A percentile compares a stretch with the other conserved stretches of the same genome.
Conservation (phyloP, 2,329 filamentous ascomycete genomes). For the Penicillium olsonii region DNA sequence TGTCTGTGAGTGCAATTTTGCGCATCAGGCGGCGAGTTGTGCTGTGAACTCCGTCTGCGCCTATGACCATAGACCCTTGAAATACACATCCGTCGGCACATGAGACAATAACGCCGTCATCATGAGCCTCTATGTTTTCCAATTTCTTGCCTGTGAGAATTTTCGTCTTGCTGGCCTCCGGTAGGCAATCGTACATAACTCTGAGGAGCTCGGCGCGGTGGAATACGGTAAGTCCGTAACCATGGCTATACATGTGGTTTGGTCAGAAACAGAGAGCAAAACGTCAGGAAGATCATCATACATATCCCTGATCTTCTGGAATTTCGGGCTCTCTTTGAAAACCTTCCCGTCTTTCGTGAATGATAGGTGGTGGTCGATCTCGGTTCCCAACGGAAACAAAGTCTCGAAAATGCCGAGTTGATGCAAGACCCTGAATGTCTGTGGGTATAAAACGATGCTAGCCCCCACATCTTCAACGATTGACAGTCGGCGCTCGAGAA, state of each 20-base stretch:
- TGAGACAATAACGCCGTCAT: not conserved
- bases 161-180: conserved; percentile 1
- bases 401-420: conserved; percentile 32
- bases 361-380: conserved; percentile 8
- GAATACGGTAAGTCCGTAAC: conserved; percentile 7
- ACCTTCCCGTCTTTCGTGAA: conserved; percentile 9
- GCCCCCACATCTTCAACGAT: conserved; percentile 32
- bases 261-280: not conserved
- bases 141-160: conserved; percentile 1
- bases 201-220: conserved; percentile 15
- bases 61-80: conserved; percentile 11
- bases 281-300: conserved; percentile 3
- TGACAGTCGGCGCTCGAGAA: conserved; percentile 32
- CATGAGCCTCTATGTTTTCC: not conserved
- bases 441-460: conserved; percentile 28
- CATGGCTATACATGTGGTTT: conserved; percentile 6
- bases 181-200: conserved; percentile 14
- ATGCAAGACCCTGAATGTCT: conserved; percentile 26
- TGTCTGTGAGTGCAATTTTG: not conserved
- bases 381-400: conserved; percentile 1
- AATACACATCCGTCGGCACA: conserved; percentile 5
- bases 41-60: conserved; percentile 17
- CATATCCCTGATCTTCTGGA: not conserved
- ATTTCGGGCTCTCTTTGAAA: conserved; percentile 7
- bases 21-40: conserved; percentile 9